Base-by-base conservation (phyloP, 2,329 filamentous ascomycete species). In the Neophaeococcomyces mojaviensis region DNA sequence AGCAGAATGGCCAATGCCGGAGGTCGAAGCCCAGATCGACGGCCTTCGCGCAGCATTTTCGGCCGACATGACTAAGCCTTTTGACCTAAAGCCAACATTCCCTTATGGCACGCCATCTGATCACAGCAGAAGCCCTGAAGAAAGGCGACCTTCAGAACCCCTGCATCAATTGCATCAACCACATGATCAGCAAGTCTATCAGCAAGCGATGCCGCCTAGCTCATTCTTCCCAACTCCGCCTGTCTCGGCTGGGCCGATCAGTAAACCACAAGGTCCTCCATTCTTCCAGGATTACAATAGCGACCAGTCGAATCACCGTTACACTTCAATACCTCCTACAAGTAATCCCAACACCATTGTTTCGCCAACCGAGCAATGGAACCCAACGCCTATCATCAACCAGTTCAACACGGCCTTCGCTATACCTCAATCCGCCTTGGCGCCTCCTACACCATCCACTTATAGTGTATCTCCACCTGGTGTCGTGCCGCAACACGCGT, bases 351-450 rank as follows among this genome's bases (percentile, higher is more conserved):
- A 26, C 30, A 19, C 4, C 38, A 31, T 15, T 2, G 22, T 26
- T n/a, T 19, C 10, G 5, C 4, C 45, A 13, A 19, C 22, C 49
- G 74, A 78, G 39, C 66, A 73, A 76, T 95, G 88, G 88, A 94
- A 95, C 59, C 89, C 88, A 19, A 78, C 85, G 26, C 79, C 84
- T 49, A 88, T 95, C 46, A 52, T 59, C 39, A 94, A 89, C 65
- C 88, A 95, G 72, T 97, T 90, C 89, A 89, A 94, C 66, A 82
- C 85, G 61, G 89, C 90, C 55, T 97, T 96, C 70, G 86, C 88
- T 72, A 86, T 82, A 65, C 80, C 79, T 49, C 67, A 70, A 55
- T 65, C 67, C 9, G 46, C 52, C 13, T 51, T 58, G 13, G 53
- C 50, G 12, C 51, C 56, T 7, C 47, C 53, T 2, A 28, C 51